A percentile compares a stretch with the other conserved stretches of the same genome.
Evolutionary conservation across 1,139 yeast species (phyloP).

Genomic region (Insectozyma bohioensis): DNA sequence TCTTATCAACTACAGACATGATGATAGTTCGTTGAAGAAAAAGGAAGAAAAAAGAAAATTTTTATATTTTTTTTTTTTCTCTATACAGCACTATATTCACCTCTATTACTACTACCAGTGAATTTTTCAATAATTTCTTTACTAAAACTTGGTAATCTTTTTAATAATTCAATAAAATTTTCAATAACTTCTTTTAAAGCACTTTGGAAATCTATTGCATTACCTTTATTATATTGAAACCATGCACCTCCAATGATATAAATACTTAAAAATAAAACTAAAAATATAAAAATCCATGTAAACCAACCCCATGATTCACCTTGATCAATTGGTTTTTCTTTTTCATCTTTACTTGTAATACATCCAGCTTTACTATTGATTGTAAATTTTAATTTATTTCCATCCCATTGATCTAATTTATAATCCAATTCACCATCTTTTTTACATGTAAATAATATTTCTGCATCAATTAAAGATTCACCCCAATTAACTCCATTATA

Average conservation of each 20-base stretch:
- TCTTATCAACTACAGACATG: conserved; percentile 41
- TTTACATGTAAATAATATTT: conserved; percentile 53
- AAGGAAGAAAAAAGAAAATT: neutral
- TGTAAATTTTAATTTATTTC: conserved; percentile 23
- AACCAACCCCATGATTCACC: conserved; percentile 74
- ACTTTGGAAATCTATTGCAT: conserved; percentile 49
- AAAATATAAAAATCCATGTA: conserved; percentile 68
- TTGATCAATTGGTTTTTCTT: conserved; percentile 30
- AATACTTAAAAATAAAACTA: conserved; percentile 65
- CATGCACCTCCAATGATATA: conserved; percentile 82
- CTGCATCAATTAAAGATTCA: conserved; percentile 48
- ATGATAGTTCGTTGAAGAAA: conserved; percentile 2
- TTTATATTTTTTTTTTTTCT: neutral
- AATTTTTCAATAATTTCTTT: no score
- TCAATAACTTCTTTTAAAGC: conserved; percentile 75
- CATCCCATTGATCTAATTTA: conserved; percentile 35
- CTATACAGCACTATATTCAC: conserved; percentile 9
- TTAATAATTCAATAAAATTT: conserved; percentile 55
- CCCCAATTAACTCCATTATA: conserved; percentile 77
- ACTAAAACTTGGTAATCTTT: conserved; percentile 69
- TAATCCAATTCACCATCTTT: conserved; percentile 36
- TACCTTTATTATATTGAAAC: conserved; percentile 60
- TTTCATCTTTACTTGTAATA: conserved; percentile 26
- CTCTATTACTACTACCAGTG: no score
- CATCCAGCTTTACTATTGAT: conserved; percentile 41